A percentile compares a stretch with the other conserved stretches of the same genome.
Conservation (phyloP, 495 filamentous ascomycete genomes). For the Daldinia loculata region DNA sequence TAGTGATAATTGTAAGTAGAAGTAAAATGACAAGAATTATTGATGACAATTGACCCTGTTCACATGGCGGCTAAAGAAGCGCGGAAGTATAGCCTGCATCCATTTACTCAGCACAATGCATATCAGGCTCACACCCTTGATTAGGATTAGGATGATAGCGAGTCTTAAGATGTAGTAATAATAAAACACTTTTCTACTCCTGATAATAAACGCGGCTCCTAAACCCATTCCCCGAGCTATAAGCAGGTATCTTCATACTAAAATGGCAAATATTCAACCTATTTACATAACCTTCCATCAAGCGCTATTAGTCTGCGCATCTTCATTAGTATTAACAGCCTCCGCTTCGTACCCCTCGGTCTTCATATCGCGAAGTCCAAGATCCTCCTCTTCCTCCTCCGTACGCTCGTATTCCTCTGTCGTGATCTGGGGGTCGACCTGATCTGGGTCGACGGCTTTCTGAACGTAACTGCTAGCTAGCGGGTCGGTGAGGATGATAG, state of each 20-base stretch:
- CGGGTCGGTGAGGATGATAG: constrained; percentile 86
- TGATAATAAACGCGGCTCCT: background rate
- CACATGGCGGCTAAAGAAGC: background rate
- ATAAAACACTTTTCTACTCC: constrained; percentile 24
- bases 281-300: background rate
- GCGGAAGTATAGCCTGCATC: background rate
- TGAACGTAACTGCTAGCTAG: constrained; percentile 93
- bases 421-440: constrained; percentile 80
- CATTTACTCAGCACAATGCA: background rate
- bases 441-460: constrained; percentile 73
- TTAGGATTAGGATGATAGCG: background rate
- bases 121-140: background rate
- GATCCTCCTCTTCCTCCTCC: constrained; percentile 87
- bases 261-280: constrained; percentile 12
- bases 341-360: constrained; percentile 81
- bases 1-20: background rate
- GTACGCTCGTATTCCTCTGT: constrained; percentile 88
- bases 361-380: constrained; percentile 92
- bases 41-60: background rate
- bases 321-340: constrained; percentile 6
- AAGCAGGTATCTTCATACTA: constrained; percentile 39
- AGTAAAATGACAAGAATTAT: background rate
- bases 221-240: background rate
- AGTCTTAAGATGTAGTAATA: background rate
- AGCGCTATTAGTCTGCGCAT: constrained; percentile 9